A percentile compares a stretch with the other conserved stretches of the same genome.
phyloP scores from a whole-genome alignment of 2,329 filamentous ascomycete genomes.

The Scytalidium lignicola region DNA sequence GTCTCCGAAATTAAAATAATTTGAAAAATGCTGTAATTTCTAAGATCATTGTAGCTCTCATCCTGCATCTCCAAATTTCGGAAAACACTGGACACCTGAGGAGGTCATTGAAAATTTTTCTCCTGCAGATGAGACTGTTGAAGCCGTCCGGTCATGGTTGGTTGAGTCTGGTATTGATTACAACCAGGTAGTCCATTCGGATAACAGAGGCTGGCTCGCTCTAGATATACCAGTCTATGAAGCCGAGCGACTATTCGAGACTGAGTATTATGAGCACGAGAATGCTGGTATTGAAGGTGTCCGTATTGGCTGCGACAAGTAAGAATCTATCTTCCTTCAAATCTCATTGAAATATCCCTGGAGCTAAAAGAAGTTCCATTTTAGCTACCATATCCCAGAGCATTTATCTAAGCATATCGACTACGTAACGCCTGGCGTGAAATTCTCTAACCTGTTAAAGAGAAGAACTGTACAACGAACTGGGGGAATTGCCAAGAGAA shows the following conservation, averaged over 20 bases:
- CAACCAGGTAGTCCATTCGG: conserved; percentile 27
- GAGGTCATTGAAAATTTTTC: conserved; percentile 29
- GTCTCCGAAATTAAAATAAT: background rate
- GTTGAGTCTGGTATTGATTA: conserved; percentile 25
- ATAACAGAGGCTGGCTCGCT: conserved; percentile 29
- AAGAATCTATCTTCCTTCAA: conserved; percentile 5
- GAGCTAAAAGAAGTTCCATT: background rate
- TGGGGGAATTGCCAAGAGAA: background rate
- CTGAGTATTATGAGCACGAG: conserved; percentile 30
- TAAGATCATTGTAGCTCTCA: conserved; percentile 16
- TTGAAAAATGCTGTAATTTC: background rate
- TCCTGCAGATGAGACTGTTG: conserved; percentile 25
- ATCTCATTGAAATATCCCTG: background rate
- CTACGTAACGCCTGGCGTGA: conserved; percentile 41
- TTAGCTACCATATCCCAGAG: conserved; percentile 34
- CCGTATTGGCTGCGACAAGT: conserved; percentile 30
- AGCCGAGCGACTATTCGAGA: conserved; percentile 29
- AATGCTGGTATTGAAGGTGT: conserved; percentile 22
- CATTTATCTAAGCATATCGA: conserved; percentile 37
- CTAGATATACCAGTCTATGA: conserved; percentile 29
- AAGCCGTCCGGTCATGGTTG: conserved; percentile 30
- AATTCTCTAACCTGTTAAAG: conserved; percentile 23
- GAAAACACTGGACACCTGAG: conserved; percentile 29
- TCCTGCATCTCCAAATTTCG: conserved; percentile 27
- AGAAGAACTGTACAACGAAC: conserved; percentile 7